Conservation (phyloP, 2,329 filamentous ascomycete genomes). For the Dothistroma pini region DNA sequence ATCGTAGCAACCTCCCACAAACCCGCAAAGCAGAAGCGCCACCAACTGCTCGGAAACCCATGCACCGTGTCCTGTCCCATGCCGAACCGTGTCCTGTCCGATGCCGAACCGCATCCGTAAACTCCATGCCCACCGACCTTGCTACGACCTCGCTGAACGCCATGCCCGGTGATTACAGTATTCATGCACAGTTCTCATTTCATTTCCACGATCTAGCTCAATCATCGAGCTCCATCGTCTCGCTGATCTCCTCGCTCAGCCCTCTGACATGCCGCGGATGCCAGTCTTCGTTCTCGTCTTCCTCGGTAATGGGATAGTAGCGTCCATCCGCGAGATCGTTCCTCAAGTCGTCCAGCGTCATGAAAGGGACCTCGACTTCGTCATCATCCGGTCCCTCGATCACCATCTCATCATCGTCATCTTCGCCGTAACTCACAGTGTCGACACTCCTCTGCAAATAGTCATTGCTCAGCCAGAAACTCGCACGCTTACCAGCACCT, state of each 20-base stretch:
- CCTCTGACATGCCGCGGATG: constrained; percentile 24
- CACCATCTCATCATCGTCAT: constrained; percentile 33
- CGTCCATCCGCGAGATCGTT: constrained; percentile 33
- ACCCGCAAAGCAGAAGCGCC: constrained; percentile 13
- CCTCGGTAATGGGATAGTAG: constrained; percentile 25
- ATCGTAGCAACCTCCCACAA: constrained; percentile 4
- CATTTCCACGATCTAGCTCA: neutral
- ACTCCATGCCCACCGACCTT: neutral
- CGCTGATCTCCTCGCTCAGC: constrained; percentile 33
- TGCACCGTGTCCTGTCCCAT: neutral
- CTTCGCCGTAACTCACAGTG: constrained; percentile 29
- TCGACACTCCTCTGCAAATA: constrained; percentile 33
- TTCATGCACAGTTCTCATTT: neutral
- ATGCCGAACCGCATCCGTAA: neutral
- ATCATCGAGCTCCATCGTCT: constrained; percentile 32
- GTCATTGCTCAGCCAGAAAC: constrained; percentile 79
- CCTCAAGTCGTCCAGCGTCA: constrained; percentile 36
- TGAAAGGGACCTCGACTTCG: constrained; percentile 34
- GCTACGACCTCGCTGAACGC: neutral
- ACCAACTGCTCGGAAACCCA: constrained; percentile 11
- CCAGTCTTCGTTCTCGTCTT: constrained; percentile 18
- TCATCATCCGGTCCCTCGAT: constrained; percentile 28
- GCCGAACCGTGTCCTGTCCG: neutral
- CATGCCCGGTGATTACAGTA: neutral
- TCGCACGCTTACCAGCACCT: constrained; percentile 73